phyloP scores from a whole-genome alignment of 345 rosid genomes.

The Aquilaria malaccensis region DNA sequence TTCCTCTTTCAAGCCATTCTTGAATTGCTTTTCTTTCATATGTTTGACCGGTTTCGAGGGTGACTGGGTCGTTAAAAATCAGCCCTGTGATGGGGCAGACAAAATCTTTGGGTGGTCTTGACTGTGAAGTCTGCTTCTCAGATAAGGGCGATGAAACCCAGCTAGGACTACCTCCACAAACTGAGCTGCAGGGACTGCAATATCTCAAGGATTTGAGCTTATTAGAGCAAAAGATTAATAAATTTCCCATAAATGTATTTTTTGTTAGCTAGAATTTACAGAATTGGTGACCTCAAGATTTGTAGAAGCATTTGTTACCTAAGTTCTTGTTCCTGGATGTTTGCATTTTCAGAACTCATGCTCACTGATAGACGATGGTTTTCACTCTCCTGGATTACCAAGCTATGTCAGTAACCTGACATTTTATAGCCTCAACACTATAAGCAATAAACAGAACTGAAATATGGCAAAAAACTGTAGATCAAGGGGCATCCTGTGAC shows the following conservation, averaged over 20 bases:
- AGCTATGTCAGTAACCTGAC: slow-evolving; percentile 6
- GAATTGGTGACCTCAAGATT: too few relatives aligned
- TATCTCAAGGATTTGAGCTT: neutral
- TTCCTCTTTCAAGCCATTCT: slow-evolving; percentile 64
- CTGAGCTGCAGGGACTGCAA: slow-evolving; percentile 29
- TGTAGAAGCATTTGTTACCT: slow-evolving; percentile 18
- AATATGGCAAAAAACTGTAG: neutral
- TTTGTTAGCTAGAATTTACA: too few relatives aligned
- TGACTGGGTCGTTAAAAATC: slow-evolving; percentile 54
- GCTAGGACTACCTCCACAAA: slow-evolving; percentile 47
- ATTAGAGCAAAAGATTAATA: neutral
- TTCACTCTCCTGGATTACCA: slow-evolving; percentile 23
- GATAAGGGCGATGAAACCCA: slow-evolving; percentile 35
- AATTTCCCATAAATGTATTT: neutral
- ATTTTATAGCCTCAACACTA: slow-evolving; percentile 2
- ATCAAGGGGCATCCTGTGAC: slow-evolving; percentile 14
- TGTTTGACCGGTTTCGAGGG: slow-evolving; percentile 73
- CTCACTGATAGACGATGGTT: slow-evolving; percentile 16
- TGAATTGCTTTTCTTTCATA: slow-evolving; percentile 68
- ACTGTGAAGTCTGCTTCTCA: slow-evolving; percentile 30
- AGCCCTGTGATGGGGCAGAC: slow-evolving; percentile 65
- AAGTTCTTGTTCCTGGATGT: slow-evolving; percentile 21
- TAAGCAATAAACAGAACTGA: slow-evolving; percentile 7
- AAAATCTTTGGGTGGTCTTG: slow-evolving; percentile 62
- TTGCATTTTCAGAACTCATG: slow-evolving; percentile 25